Evolutionary conservation across 2,329 filamentous ascomycete genomes (phyloP).

Genomic region (Aspergillus puulaauensis): DNA sequence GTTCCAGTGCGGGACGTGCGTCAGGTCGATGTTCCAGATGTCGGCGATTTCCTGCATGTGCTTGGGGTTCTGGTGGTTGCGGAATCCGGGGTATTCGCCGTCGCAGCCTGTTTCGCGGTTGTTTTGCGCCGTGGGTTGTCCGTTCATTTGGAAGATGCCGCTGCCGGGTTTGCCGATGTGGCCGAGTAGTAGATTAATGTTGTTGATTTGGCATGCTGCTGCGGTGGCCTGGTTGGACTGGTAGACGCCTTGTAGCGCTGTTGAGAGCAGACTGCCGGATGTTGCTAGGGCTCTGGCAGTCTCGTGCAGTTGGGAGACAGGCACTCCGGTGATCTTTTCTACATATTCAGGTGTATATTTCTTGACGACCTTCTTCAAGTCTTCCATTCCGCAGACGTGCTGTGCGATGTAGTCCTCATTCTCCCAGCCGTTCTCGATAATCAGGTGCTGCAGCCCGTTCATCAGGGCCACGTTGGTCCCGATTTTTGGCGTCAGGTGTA

Average conservation of each 20-base stretch:
- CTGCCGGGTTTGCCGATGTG: conserved; percentile 36
- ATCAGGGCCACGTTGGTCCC: conserved; percentile 41
- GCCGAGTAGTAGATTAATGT: conserved; percentile 40
- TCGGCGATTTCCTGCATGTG: conserved; percentile 40
- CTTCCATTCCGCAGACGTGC: conserved; percentile 29
- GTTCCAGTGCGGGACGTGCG: conserved; percentile 40
- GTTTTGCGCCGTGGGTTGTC: conserved; percentile 42
- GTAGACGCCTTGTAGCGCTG: conserved; percentile 42
- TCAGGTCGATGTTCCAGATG: conserved; percentile 38
- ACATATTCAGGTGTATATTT: conserved; percentile 34
- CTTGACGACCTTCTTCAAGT: conserved; percentile 27
- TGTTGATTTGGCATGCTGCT: conserved; percentile 42
- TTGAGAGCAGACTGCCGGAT: conserved; percentile 33
- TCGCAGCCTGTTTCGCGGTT: conserved; percentile 42
- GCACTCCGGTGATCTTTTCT: conserved; percentile 37
- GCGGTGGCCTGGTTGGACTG: conserved; percentile 44
- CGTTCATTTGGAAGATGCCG: conserved; percentile 42
- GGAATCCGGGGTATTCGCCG: conserved; percentile 40
- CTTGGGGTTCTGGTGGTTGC: conserved; percentile 34
- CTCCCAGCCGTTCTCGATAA: conserved; percentile 38
- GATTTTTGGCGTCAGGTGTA: conserved; percentile 35
- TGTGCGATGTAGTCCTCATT: conserved; percentile 31
- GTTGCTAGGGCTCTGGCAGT: conserved; percentile 36
- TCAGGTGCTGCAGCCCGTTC: conserved; percentile 39
- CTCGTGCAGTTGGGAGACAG: conserved; percentile 26